These are phyloP conservation scores for Aspergillus versicolor DNA, from an alignment of 2,329 filamentous ascomycete genomes.

Conservation along the genomic window DNA sequence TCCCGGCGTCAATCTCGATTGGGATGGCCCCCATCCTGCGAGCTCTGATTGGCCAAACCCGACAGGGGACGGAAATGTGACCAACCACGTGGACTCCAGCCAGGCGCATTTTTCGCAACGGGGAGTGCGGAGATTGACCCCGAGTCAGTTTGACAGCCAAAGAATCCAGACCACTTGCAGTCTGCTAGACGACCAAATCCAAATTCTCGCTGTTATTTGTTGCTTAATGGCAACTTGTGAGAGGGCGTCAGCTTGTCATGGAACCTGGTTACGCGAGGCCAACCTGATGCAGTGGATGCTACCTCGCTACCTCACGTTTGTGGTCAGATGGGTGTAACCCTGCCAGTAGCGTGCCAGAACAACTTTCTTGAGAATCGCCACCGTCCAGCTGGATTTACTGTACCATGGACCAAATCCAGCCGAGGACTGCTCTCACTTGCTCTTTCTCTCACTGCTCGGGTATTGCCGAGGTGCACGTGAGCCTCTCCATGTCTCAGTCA, in stretches of 20 bases:
- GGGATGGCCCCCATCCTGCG: background rate
- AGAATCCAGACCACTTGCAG: background rate
- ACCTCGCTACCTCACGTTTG: background rate
- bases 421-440: too few relatives aligned
- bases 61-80: background rate
- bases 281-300: background rate
- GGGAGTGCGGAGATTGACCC: too few relatives aligned
- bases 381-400: too few relatives aligned
- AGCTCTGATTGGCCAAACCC: background rate
- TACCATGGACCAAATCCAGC: too few relatives aligned
- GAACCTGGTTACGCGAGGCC: background rate
- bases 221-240: too few relatives aligned
- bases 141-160: too few relatives aligned
- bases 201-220: background rate
- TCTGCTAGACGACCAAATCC: background rate
- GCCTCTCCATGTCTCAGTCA: too few relatives aligned
- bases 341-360: background rate
- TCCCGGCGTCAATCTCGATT: background rate
- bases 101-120: background rate
- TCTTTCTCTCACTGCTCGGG: too few relatives aligned
- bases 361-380: background rate
- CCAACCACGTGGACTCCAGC: conserved; percentile 2
- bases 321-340: background rate
- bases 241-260: too few relatives aligned
- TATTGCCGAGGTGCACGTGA: too few relatives aligned